phyloP scores from a whole-genome alignment of 345 rosid species.

The Litchi chinensis region DNA sequence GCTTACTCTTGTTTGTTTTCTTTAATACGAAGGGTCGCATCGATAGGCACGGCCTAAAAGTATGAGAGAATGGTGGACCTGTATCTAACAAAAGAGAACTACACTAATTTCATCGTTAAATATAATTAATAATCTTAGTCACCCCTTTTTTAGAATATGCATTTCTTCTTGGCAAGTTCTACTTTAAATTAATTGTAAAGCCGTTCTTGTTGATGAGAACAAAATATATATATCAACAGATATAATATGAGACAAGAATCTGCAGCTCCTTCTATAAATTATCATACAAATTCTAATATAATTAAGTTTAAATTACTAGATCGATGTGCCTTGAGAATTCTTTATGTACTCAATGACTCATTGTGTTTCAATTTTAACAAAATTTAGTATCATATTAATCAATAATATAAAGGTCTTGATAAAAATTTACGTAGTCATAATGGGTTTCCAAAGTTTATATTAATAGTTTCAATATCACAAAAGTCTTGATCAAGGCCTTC shows the following conservation, averaged over 20 bases:
- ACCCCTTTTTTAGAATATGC: not conserved
- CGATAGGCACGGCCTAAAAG: not conserved
- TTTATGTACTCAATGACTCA: not conserved
- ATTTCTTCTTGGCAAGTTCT: not conserved
- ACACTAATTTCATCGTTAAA: not conserved
- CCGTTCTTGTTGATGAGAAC: not conserved
- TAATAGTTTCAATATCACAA: too few species aligned
- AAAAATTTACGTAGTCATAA: too few species aligned
- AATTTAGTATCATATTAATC: too few species aligned
- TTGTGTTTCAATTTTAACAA: not conserved
- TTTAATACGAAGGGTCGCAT: not conserved
- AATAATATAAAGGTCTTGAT: too few species aligned
- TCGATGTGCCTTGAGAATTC: not conserved
- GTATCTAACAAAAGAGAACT: not conserved
- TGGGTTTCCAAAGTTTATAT: too few species aligned
- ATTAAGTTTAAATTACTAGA: not conserved
- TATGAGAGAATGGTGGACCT: not conserved
- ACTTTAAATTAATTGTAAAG: not conserved
- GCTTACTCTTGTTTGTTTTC: not conserved
- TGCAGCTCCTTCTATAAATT: not conserved
- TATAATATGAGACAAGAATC: not conserved
- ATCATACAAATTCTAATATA: not conserved
- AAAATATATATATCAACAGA: not conserved
- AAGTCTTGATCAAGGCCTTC: too few species aligned
- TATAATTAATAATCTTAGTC: not conserved